A percentile compares a stretch with the other conserved stretches of the same genome.
These are phyloP conservation scores for Blastobotrys americana DNA, from an alignment of 805 yeast genomes.

Conservation along the genomic window DNA sequence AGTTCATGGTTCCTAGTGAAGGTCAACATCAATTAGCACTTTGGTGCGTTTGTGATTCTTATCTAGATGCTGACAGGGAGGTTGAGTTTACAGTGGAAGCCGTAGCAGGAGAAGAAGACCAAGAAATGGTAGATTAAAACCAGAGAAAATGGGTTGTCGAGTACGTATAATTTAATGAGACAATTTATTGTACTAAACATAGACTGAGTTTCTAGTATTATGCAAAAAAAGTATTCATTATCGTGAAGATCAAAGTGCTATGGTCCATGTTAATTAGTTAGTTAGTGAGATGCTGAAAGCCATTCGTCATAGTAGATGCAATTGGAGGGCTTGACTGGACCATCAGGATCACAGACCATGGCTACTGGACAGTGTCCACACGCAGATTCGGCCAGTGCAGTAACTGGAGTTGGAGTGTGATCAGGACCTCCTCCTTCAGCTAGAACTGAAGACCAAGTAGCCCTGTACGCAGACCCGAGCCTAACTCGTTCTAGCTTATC, in stretches of 20 bases:
- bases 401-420: constrained; percentile 12
- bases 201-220: constrained; percentile 2
- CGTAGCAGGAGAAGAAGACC: constrained; percentile 21
- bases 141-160: constrained; percentile 16
- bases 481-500: constrained; percentile 68
- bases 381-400: constrained; percentile 28
- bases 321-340: constrained; percentile 28
- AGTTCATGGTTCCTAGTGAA: constrained; percentile 48
- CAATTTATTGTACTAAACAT: too few relatives aligned
- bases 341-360: constrained; percentile 24
- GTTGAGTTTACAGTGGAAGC: constrained; percentile 39
- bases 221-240: too few relatives aligned
- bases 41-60: constrained; percentile 89
- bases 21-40: constrained; percentile 60
- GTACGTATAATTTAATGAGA: too few relatives aligned
- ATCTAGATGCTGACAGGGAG: constrained; percentile 89
- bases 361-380: constrained; percentile 29
- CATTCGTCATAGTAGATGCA: constrained; percentile 31
- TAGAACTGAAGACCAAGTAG: constrained; percentile 74
- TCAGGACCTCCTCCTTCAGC: constrained; percentile 49
- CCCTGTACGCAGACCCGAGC: constrained; percentile 58
- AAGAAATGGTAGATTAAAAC: constrained; percentile 18
- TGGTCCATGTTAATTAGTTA: too few relatives aligned
- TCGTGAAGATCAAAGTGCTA: too few relatives aligned
- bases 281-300: constrained; percentile 14